These are phyloP conservation scores for Pythium coloratum DNA, from an alignment of 352 stramenopile species.

Conservation along the genomic window DNA sequence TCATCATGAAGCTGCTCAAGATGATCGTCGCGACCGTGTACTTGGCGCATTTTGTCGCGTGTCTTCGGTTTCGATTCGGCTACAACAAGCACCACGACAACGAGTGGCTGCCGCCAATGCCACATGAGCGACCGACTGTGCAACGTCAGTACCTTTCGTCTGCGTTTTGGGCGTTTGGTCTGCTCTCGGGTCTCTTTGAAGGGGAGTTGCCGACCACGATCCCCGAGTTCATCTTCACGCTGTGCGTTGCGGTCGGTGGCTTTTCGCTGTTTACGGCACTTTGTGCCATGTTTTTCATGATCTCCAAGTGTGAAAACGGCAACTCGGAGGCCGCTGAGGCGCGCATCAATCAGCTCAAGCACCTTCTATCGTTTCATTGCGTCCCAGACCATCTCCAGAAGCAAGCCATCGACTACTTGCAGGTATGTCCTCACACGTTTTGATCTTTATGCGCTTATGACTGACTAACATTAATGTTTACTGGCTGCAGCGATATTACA, in stretches of 20 bases:
- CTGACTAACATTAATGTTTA: background rate
- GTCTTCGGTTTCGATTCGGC: conserved; percentile 57
- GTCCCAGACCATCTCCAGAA: conserved; percentile 56
- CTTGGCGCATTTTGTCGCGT: conserved; percentile 59
- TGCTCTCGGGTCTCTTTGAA: conserved; percentile 71
- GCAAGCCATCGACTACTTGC: conserved; percentile 68
- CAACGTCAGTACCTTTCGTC: conserved; percentile 46
- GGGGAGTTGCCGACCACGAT: conserved; percentile 52
- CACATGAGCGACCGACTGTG: conserved; percentile 30
- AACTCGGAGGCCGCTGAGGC: conserved; percentile 57
- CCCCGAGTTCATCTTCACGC: conserved; percentile 64
- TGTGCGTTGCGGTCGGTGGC: conserved; percentile 57
- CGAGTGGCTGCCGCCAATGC: conserved; percentile 46
- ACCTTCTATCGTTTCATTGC: conserved; percentile 66
- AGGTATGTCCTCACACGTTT: conserved; percentile 27
- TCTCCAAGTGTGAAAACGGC: conserved; percentile 77
- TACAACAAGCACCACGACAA: conserved; percentile 48
- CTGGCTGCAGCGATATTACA: conserved; percentile 52
- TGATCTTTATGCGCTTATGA: conserved; percentile 2
- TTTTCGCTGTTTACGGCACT: conserved; percentile 74
- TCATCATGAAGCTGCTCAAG: conserved; percentile 35
- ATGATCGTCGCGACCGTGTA: conserved; percentile 49
- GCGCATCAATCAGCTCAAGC: conserved; percentile 71
- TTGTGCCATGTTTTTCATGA: conserved; percentile 76
- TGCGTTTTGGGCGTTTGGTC: conserved; percentile 66